Conservation (phyloP, 305 asterid genomes). For the Stenogyne calaminthoides region DNA sequence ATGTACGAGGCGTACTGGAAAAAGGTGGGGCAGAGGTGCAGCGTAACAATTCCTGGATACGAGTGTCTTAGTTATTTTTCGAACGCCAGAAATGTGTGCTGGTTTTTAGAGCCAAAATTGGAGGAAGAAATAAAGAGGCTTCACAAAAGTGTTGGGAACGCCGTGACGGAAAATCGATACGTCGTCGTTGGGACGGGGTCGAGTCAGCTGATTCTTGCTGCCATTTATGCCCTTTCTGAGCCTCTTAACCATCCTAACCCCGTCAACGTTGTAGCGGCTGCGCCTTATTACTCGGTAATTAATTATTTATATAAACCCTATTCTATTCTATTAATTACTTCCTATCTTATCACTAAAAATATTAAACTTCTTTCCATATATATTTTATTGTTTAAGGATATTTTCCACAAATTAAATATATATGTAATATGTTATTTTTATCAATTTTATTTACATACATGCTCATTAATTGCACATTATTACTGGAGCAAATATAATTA, state of each 20-base stretch:
- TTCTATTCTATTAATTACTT: too few relatives aligned
- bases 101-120: constrained; percentile 72
- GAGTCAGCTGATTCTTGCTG: constrained; percentile 75
- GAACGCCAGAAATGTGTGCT: constrained; percentile 48
- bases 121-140: constrained; percentile 55
- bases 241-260: constrained; percentile 45
- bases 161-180: constrained; percentile 43
- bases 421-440: too few relatives aligned
- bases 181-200: constrained; percentile 77
- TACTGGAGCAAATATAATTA: too few relatives aligned
- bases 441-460: too few relatives aligned
- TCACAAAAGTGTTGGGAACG: constrained; percentile 59
- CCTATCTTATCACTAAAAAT: too few relatives aligned
- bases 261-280: constrained; percentile 56
- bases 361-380: too few relatives aligned
- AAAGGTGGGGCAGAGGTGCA: constrained; percentile 39
- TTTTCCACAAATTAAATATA: too few relatives aligned
- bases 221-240: constrained; percentile 57
- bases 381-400: too few relatives aligned
- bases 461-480: too few relatives aligned
- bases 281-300: constrained; percentile 72
- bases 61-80: constrained; percentile 74
- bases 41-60: constrained; percentile 37
- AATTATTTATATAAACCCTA: neutral
- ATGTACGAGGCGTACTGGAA: constrained; percentile 71